Evolutionary conservation across 352 stramenopile genomes (phyloP).

Genomic region (Thalassiosira livingstoniorum): DNA sequence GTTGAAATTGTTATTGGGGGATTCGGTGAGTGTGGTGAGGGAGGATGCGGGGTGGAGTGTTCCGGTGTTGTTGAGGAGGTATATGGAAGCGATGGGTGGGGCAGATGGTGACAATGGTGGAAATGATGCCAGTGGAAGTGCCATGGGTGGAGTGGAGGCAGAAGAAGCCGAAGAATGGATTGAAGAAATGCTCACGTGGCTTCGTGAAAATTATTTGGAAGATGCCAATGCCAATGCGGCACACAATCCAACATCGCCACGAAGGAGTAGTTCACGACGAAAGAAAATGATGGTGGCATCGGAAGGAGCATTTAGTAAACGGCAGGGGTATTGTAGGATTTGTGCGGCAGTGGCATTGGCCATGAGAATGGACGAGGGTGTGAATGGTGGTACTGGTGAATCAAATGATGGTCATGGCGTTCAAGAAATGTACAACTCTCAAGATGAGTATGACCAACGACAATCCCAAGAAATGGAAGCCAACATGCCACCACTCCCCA

Average conservation of each 20-base stretch:
- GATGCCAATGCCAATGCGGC: slow-evolving; percentile 2
- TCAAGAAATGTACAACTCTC: background rate
- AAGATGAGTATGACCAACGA: slow-evolving; percentile 31
- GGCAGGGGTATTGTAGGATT: slow-evolving; percentile 79
- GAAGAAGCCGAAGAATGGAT: slow-evolving; percentile 31
- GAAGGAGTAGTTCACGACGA: slow-evolving; percentile 25
- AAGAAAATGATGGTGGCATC: slow-evolving; percentile 38
- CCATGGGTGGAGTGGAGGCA: too few relatives aligned
- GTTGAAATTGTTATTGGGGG: slow-evolving; percentile 68
- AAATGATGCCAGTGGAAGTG: too few relatives aligned
- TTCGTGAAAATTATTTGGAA: slow-evolving; percentile 73
- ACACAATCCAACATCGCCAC: slow-evolving; percentile 3
- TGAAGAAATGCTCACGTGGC: slow-evolving; percentile 65
- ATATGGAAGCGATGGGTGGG: slow-evolving; percentile 32
- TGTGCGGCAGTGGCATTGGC: slow-evolving; percentile 67
- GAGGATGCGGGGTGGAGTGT: slow-evolving; percentile 81
- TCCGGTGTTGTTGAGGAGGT: slow-evolving; percentile 72
- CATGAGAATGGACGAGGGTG: slow-evolving; percentile 66
- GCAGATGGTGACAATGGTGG: too few relatives aligned
- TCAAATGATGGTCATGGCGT: too few relatives aligned
- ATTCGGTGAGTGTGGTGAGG: slow-evolving; percentile 71
- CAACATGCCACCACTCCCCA: slow-evolving; percentile 28
- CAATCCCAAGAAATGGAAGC: slow-evolving; percentile 22
- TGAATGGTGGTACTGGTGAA: background rate
- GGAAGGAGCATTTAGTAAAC: slow-evolving; percentile 68